phyloP scores from a whole-genome alignment of 1,139 yeast species.

The Debaryomyces coudertii region DNA sequence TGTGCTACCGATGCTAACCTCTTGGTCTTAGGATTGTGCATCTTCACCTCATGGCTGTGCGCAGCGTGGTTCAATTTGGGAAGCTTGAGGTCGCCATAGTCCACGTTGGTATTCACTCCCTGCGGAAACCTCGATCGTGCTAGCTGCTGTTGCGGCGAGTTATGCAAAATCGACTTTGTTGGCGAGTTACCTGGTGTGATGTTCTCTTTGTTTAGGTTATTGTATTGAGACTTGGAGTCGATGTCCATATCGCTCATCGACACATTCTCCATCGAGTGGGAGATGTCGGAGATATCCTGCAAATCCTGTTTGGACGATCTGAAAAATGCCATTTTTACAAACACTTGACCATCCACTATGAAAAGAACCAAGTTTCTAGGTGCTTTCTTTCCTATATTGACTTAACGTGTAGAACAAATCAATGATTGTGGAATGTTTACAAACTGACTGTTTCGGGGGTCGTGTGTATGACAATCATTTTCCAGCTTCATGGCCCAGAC shows the following conservation, averaged over 20 bases:
- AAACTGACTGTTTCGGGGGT: slow-evolving; percentile 9
- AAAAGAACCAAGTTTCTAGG: not conserved
- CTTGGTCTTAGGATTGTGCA: slow-evolving; percentile 76
- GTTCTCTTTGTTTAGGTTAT: slow-evolving; percentile 43
- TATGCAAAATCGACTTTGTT: slow-evolving; percentile 43
- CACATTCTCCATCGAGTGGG: slow-evolving; percentile 51
- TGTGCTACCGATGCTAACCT: slow-evolving; percentile 85
- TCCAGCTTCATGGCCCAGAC: not conserved
- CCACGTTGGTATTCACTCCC: slow-evolving; percentile 5
- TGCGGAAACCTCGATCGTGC: slow-evolving; percentile 12
- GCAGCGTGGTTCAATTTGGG: slow-evolving; percentile 8
- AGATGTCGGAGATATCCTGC: slow-evolving; percentile 39
- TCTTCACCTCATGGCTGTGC: slow-evolving; percentile 33
- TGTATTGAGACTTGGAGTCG: slow-evolving; percentile 6
- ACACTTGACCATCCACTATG: not conserved
- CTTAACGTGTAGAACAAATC: not conserved
- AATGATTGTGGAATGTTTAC: slow-evolving; percentile 13
- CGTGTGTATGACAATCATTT: not conserved
- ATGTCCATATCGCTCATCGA: slow-evolving; percentile 26
- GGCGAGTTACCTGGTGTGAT: slow-evolving; percentile 50
- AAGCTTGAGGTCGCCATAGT: slow-evolving; percentile 1
- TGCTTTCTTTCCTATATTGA: not conserved
- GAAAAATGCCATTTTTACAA: slow-evolving; percentile 7
- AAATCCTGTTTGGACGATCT: slow-evolving; percentile 30
- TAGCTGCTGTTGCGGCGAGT: slow-evolving; percentile 28